Evolutionary conservation across 352 stramenopile genomes (phyloP).

Genomic region (Phytophthora palmivora): DNA sequence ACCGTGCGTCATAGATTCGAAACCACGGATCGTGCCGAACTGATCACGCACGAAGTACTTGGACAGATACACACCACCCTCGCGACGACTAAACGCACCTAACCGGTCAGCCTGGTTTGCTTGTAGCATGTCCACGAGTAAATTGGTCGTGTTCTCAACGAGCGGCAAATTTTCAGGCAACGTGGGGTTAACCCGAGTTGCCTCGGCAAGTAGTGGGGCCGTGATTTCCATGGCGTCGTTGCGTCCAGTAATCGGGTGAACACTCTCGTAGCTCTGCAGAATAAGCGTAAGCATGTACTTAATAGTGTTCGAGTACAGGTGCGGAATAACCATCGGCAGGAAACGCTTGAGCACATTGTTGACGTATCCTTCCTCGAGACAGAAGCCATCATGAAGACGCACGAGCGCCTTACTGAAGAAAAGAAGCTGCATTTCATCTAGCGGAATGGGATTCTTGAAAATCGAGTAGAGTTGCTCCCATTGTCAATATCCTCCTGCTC

Average conservation of each 20-base stretch:
- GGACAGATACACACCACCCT: constrained; percentile 83
- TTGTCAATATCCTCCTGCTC: constrained; percentile 76
- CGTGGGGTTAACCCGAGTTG: constrained; percentile 50
- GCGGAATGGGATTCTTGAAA: constrained; percentile 74
- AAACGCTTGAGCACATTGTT: constrained; percentile 83
- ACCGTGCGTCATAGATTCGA: constrained; percentile 89
- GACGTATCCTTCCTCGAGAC: constrained; percentile 88
- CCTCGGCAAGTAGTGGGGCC: constrained; percentile 61
- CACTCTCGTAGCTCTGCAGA: constrained; percentile 88
- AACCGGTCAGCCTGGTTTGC: constrained; percentile 87
- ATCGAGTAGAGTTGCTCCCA: constrained; percentile 87
- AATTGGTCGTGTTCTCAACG: constrained; percentile 79
- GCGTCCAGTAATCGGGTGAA: constrained; percentile 86
- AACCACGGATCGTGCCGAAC: constrained; percentile 89
- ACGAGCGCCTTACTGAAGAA: constrained; percentile 91
- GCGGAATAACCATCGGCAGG: constrained; percentile 76
- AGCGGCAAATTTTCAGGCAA: constrained; percentile 53
- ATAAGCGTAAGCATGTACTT: constrained; percentile 92
- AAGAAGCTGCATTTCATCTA: constrained; percentile 88
- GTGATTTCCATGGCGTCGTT: constrained; percentile 90
- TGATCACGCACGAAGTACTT: constrained; percentile 92
- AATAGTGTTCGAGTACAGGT: constrained; percentile 90
- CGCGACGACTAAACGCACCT: constrained; percentile 80
- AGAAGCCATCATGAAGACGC: constrained; percentile 87
- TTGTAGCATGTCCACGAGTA: constrained; percentile 89